A percentile compares a stretch with the other conserved stretches of the same genome.
Conservation (phyloP, 1,284 basidiomycete genomes). For the Caloboletus firmus region DNA sequence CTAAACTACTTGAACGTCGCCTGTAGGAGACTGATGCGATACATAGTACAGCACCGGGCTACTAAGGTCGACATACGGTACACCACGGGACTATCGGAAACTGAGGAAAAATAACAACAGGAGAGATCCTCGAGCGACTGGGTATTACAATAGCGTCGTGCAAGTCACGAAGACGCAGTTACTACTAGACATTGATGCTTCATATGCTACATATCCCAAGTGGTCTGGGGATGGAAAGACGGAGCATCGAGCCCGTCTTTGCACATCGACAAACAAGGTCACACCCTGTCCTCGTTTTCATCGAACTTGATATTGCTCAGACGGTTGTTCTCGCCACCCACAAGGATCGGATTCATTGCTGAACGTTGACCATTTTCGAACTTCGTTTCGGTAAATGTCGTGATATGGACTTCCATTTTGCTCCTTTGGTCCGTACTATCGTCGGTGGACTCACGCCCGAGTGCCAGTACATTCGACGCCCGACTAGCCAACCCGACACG, state of each 20-base stretch:
- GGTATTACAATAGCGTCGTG: neutral
- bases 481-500: neutral
- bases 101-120: neutral
- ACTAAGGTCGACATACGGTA: neutral
- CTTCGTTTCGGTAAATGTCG: neutral
- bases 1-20: neutral
- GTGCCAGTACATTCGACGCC: neutral
- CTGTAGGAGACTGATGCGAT: neutral
- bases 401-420: neutral
- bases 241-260: neutral
- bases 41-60: neutral
- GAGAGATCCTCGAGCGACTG: neutral
- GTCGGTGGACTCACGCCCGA: neutral
- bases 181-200: neutral
- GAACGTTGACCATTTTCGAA: neutral
- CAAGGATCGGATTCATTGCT: too few species aligned
- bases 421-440: neutral
- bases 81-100: neutral
- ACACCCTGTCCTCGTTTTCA: neutral
- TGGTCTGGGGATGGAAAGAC: slow-evolving; percentile 19
- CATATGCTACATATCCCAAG: too few species aligned
- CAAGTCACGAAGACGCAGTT: neutral
- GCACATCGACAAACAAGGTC: neutral
- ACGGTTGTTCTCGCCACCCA: too few species aligned
- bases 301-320: neutral